A percentile compares a stretch with the other conserved stretches of the same genome.
Conservation (phyloP, 1,139 yeast genomes). For the Geotrichum macrosporum region DNA sequence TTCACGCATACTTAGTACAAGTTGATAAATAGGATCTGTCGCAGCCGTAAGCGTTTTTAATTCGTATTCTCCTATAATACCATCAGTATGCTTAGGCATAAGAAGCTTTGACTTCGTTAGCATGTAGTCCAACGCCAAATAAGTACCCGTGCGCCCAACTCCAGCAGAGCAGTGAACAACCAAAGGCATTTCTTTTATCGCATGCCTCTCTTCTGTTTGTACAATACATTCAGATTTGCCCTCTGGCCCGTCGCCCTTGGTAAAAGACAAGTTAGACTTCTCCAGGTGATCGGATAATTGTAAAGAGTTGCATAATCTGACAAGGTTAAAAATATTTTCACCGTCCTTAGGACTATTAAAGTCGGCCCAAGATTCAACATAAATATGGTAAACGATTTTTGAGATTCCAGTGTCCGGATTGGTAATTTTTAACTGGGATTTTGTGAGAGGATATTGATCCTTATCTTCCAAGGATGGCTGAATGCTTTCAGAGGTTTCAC, state of each 20-base stretch:
- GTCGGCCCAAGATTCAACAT: slow-evolving; percentile 50
- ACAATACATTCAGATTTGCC: background rate
- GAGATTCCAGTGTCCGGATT: slow-evolving; percentile 10
- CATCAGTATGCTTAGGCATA: slow-evolving; percentile 1
- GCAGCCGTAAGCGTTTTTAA: background rate
- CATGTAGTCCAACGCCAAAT: slow-evolving; percentile 61
- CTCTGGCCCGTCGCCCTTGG: background rate
- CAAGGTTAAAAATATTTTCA: slow-evolving; percentile 41
- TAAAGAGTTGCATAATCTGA: slow-evolving; percentile 33
- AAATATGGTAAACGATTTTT: slow-evolving; percentile 46
- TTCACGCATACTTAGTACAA: slow-evolving; percentile 47
- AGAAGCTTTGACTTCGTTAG: slow-evolving; percentile 26
- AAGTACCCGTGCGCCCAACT: slow-evolving; percentile 80
- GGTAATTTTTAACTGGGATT: slow-evolving; percentile 4
- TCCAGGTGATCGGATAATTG: background rate
- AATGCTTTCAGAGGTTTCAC: slow-evolving; percentile 12
- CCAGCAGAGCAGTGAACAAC: slow-evolving; percentile 81
- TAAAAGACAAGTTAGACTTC: background rate
- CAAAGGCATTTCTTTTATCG: slow-evolving; percentile 32
- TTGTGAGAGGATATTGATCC: slow-evolving; percentile 12
- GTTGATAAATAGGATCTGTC: slow-evolving; percentile 34
- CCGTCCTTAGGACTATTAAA: slow-evolving; percentile 15
- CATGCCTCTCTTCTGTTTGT: background rate
- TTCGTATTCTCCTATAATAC: background rate
- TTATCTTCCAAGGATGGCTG: background rate